Percentiles rank a stretch among this genome's conserved stretches.
These are phyloP conservation scores for Rhytidiadelphus loreus DNA, from an alignment of 225 moss, liverwort and hornwort species.

Conservation along the genomic window DNA sequence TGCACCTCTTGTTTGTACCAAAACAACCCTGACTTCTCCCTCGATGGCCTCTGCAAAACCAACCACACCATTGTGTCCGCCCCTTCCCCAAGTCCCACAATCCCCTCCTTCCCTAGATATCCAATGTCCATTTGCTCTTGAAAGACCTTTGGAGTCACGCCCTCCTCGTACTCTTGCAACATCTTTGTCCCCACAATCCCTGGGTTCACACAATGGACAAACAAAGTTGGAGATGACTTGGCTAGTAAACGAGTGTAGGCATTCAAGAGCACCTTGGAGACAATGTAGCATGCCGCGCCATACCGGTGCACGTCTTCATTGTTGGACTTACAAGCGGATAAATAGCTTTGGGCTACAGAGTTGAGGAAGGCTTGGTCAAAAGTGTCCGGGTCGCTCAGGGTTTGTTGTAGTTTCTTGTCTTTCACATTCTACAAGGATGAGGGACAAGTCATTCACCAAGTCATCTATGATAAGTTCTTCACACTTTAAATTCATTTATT, in stretches of 20 bases:
- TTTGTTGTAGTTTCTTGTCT: background rate
- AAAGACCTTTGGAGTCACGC: no score
- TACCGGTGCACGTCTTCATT: accelerated
- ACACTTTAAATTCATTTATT: no score
- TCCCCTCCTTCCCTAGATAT: background rate
- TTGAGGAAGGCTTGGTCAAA: background rate
- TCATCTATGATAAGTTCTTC: background rate
- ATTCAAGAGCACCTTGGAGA: background rate
- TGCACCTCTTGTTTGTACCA: background rate
- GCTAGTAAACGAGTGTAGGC: no score
- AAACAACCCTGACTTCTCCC: background rate
- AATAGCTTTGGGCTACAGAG: background rate
- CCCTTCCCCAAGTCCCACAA: no score
- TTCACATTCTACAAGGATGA: background rate
- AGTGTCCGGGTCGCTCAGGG: background rate
- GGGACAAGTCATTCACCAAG: no score
- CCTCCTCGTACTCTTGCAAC: no score
- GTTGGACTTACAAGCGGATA: background rate
- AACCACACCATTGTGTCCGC: no score
- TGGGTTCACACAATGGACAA: no score
- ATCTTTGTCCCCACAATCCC: no score
- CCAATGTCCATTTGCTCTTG: no score
- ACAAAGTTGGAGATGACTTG: no score
- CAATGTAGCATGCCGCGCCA: background rate
- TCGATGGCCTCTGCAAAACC: background rate